These are phyloP conservation scores for Coemansia linderi DNA, from an alignment of 371 early-diverging fungal genomes.

Conservation along the genomic window DNA sequence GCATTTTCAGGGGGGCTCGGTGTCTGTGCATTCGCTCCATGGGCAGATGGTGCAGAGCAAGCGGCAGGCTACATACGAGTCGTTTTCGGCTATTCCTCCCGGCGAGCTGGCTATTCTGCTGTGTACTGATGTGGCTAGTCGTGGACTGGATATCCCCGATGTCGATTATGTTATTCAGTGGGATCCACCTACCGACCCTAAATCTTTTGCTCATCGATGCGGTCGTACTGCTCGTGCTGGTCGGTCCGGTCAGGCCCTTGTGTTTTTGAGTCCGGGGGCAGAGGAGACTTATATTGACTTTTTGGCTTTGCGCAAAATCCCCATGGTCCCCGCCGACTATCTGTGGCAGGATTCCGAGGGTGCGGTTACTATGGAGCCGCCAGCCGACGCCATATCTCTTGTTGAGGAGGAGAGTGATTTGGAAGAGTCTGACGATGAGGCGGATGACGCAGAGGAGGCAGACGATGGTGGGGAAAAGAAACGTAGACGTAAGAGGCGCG, in stretches of 20 bases:
- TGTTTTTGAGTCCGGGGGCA: slow-evolving; percentile 73
- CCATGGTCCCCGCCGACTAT: slow-evolving; percentile 62
- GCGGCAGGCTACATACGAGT: slow-evolving; percentile 67
- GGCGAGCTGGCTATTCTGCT: slow-evolving; percentile 76
- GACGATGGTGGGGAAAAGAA: slow-evolving; percentile 46
- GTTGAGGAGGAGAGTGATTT: slow-evolving; percentile 3
- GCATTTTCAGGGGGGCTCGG: slow-evolving; percentile 20
- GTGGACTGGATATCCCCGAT: slow-evolving; percentile 97
- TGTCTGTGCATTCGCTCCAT: slow-evolving; percentile 80
- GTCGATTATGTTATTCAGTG: slow-evolving; percentile 96
- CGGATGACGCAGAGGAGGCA: slow-evolving; percentile 15
- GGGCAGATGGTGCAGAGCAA: slow-evolving; percentile 92
- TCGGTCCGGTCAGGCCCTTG: slow-evolving; percentile 82
- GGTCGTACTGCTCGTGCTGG: slow-evolving; percentile 97
- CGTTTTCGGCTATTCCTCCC: slow-evolving; percentile 63
- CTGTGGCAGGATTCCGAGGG: slow-evolving; percentile 55
- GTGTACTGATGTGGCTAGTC: slow-evolving; percentile 97
- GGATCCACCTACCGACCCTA: slow-evolving; percentile 96
- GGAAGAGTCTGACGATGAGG: slow-evolving; percentile 22
- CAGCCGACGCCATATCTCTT: slow-evolving; percentile 10
- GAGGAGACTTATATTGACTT: slow-evolving; percentile 92
- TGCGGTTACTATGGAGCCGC: slow-evolving; percentile 10
- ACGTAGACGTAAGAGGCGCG: slow-evolving; percentile 15
- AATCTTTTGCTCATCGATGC: slow-evolving; percentile 96
- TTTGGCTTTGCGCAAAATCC: slow-evolving; percentile 83